Conservation (phyloP, 1,284 basidiomycete genomes). For the Apiotrichum gamsii region DNA sequence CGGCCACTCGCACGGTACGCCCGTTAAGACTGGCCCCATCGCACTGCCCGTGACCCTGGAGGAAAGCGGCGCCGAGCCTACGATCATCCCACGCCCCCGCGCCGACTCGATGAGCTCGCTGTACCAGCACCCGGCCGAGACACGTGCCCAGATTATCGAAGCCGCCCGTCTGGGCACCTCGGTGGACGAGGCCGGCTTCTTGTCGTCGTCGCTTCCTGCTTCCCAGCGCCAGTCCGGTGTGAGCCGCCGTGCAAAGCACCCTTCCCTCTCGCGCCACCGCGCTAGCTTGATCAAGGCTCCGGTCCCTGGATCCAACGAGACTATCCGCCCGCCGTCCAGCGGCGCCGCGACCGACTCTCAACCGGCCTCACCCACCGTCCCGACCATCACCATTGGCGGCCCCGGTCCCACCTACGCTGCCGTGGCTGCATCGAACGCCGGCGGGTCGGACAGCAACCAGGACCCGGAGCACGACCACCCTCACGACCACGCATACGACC, state of each 20-base stretch:
- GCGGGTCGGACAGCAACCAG: too few relatives aligned
- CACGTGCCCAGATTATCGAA: constrained; percentile 78
- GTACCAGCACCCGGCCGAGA: constrained; percentile 70
- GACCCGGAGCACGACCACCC: constrained; percentile 20
- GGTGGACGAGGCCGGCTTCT: constrained; percentile 17
- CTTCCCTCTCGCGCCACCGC: neutral
- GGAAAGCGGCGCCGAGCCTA: constrained; percentile 6
- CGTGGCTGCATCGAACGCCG: constrained; percentile 8
- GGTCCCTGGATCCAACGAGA: constrained; percentile 29
- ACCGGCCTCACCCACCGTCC: neutral
- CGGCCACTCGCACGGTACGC: constrained; percentile 18
- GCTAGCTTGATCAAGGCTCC: constrained; percentile 12
- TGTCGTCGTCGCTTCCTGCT: constrained; percentile 13
- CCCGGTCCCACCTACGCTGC: too few relatives aligned
- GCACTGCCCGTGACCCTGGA: constrained; percentile 25
- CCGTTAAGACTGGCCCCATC: constrained; percentile 9
- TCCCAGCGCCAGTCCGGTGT: constrained; percentile 16
- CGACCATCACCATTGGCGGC: too few relatives aligned
- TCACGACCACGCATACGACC: constrained; percentile 12
- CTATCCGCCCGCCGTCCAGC: constrained; percentile 17
- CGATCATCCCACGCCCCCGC: constrained; percentile 24
- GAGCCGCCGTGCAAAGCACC: neutral
- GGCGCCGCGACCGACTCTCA: constrained; percentile 7
- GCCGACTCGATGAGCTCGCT: constrained; percentile 44
- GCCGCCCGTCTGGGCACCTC: constrained; percentile 56